phyloP scores from a whole-genome alignment of 2,329 filamentous ascomycete genomes.

The Paecilomyces sp. region DNA sequence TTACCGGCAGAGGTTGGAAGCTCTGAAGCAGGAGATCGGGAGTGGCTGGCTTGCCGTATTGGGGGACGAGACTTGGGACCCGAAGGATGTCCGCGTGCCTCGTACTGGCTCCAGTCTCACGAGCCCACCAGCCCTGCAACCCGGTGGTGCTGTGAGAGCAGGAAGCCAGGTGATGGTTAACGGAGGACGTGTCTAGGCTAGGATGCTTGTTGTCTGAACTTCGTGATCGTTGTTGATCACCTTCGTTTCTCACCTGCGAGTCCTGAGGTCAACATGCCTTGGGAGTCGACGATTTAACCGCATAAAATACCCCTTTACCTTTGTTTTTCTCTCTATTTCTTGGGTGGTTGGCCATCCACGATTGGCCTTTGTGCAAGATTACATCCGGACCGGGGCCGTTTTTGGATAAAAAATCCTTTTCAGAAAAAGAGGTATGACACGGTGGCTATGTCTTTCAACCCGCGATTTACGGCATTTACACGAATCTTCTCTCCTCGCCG shows the following conservation, averaged over 20 bases:
- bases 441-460: not conserved
- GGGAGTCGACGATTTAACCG: not conserved
- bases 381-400: not conserved
- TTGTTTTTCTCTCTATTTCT: slow-evolving; percentile 15
- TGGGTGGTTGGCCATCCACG: slow-evolving; percentile 17
- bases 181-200: slow-evolving; percentile 21
- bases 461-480: slow-evolving; percentile 16
- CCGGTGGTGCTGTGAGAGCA: slow-evolving; percentile 26
- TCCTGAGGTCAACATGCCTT: not conserved
- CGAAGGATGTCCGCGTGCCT: slow-evolving; percentile 20
- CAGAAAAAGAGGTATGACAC: not conserved
- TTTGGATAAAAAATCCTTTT: not conserved
- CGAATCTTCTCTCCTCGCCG: not conserved
- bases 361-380: not conserved
- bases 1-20: slow-evolving; percentile 83
- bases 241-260: not conserved
- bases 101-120: slow-evolving; percentile 23
- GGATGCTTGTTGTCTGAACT: not conserved
- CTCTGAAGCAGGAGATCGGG: slow-evolving; percentile 75
- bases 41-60: slow-evolving; percentile 81
- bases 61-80: slow-evolving; percentile 62
- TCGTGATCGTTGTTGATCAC: not conserved
- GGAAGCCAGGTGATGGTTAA: slow-evolving; percentile 35
- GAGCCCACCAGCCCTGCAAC: slow-evolving; percentile 21
- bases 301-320: not conserved